These are phyloP conservation scores for Hevea brasiliensis DNA, from an alignment of 345 rosid species.

Conservation along the genomic window DNA sequence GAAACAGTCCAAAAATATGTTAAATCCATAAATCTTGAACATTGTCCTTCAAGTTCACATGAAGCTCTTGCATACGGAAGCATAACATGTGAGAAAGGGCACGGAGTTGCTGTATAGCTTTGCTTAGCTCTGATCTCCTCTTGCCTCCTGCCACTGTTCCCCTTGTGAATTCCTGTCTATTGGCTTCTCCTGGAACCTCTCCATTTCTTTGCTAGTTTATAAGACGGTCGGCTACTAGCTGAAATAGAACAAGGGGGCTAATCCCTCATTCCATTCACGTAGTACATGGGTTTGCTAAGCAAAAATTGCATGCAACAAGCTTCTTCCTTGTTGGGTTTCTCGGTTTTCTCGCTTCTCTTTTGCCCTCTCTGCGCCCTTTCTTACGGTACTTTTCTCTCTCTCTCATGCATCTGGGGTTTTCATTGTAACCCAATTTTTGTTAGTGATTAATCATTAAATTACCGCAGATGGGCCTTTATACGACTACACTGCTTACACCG, in stretches of 20 bases:
- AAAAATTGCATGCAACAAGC: constrained; percentile 25
- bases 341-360: constrained; percentile 28
- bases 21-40: too few relatives aligned
- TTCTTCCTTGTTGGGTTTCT: constrained; percentile 16
- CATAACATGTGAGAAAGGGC: constrained; percentile 39
- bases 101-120: background rate
- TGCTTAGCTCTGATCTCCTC: too few relatives aligned
- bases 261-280: background rate
- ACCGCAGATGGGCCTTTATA: constrained; percentile 57
- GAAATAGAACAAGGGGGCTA: background rate
- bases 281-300: background rate
- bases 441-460: constrained; percentile 6
- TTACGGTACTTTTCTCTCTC: constrained; percentile 37
- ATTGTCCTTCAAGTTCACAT: constrained; percentile 17
- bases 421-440: background rate
- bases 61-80: background rate
- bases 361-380: constrained; percentile 33
- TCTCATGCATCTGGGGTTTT: background rate
- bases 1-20: too few relatives aligned
- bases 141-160: constrained; percentile 19
- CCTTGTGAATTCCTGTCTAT: constrained; percentile 25
- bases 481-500: constrained; percentile 65
- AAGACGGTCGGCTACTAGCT: background rate
- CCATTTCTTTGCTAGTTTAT: background rate
- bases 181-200: background rate